phyloP scores from a whole-genome alignment of 2,329 filamentous ascomycete genomes.

The Sporothrix variecibatus region DNA sequence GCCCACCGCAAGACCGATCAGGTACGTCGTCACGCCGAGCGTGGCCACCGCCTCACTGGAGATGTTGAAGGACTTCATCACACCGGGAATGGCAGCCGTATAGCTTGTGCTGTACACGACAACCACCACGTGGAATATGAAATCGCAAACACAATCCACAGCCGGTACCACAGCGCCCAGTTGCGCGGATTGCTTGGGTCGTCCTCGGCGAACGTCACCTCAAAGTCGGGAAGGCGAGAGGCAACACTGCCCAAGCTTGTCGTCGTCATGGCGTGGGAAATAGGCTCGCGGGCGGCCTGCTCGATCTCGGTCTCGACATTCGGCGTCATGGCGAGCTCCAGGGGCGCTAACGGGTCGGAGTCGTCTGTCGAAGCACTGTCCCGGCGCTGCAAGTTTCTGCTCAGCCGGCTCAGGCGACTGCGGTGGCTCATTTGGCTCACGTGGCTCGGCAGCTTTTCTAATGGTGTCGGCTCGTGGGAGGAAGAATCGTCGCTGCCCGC shows the following conservation, averaged over 20 bases:
- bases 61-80: constrained; percentile 65
- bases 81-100: constrained; percentile 66
- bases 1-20: constrained; percentile 69
- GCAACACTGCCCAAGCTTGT: constrained; percentile 44
- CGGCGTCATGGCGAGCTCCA: constrained; percentile 31
- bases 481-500: constrained; percentile 17
- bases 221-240: constrained; percentile 57
- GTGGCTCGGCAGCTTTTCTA: constrained; percentile 18
- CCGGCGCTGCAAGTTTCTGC: constrained; percentile 15
- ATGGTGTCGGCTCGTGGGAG: constrained; percentile 8
- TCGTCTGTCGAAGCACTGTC: constrained; percentile 26
- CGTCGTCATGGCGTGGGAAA: constrained; percentile 42
- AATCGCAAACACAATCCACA: constrained; percentile 45
- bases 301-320: constrained; percentile 29
- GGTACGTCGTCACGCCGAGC: constrained; percentile 72
- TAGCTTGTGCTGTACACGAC: constrained; percentile 76
- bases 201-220: constrained; percentile 66
- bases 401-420: constrained; percentile 6
- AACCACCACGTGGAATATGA: constrained; percentile 46
- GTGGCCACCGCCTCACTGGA: constrained; percentile 58
- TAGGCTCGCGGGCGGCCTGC: constrained; percentile 39
- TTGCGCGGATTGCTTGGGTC: constrained; percentile 65
- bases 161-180: constrained; percentile 59
- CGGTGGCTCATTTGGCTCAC: constrained; percentile 16
- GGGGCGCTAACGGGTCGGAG: constrained; percentile 31